A percentile compares a stretch with the other conserved stretches of the same genome.
Conservation (phyloP, 306 rosid genomes). For the Acacia confusa region DNA sequence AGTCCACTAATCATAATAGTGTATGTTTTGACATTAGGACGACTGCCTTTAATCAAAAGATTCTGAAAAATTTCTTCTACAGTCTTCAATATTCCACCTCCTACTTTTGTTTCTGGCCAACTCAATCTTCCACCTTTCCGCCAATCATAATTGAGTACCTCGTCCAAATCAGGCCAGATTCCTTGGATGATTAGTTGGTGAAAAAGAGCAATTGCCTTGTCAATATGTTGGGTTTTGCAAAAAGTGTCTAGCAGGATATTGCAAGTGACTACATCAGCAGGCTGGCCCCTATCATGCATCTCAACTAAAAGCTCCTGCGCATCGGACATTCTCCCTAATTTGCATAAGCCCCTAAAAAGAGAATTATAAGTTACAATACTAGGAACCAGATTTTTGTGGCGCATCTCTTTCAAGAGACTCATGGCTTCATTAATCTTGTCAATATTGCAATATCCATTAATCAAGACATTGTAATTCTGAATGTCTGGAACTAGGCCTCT, state of each 20-base stretch:
- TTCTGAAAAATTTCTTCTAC: constrained; percentile 29
- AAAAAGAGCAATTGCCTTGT: constrained; percentile 38
- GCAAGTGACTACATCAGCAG: constrained; percentile 38
- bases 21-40: constrained; percentile 41
- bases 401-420: constrained; percentile 36
- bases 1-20: constrained; percentile 41
- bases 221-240: constrained; percentile 35
- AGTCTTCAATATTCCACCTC: constrained; percentile 29
- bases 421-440: constrained; percentile 41
- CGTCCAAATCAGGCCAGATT: constrained; percentile 28
- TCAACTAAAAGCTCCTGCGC: constrained; percentile 37
- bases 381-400: constrained; percentile 35
- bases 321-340: constrained; percentile 27
- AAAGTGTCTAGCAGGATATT: constrained; percentile 39
- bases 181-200: constrained; percentile 24
- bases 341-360: constrained; percentile 41
- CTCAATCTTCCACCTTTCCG: constrained; percentile 34
- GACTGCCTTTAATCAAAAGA: constrained; percentile 26
- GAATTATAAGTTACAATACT: constrained; percentile 35
- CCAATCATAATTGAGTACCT: constrained; percentile 17
- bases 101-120: neutral
- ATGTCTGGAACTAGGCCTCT: constrained; percentile 38
- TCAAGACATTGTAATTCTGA: constrained; percentile 39
- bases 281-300: constrained; percentile 32
- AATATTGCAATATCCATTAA: constrained; percentile 45